Conservation (phyloP, 169 alveolate species). For the Babesia divergens region DNA sequence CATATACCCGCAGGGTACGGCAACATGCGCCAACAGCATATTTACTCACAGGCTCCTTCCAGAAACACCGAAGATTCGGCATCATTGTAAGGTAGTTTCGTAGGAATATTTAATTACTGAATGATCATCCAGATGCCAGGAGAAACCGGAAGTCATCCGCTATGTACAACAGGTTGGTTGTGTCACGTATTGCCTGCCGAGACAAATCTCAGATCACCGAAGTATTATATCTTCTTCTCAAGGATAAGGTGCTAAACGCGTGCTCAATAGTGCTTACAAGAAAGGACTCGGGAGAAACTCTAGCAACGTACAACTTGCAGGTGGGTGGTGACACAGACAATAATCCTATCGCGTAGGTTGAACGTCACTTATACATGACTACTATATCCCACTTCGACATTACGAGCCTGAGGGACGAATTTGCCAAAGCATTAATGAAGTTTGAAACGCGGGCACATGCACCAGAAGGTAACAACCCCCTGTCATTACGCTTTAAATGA, state of each 20-base stretch:
- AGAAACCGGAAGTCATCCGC: not conserved
- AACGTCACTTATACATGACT: not conserved
- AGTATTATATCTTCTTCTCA: not conserved
- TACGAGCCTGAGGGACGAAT: not conserved
- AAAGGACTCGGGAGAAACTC: not conserved
- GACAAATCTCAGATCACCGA: not conserved
- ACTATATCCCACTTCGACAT: not conserved
- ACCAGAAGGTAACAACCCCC: not conserved
- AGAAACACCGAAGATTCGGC: not conserved
- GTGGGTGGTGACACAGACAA: not conserved
- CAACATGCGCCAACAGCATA: no score
- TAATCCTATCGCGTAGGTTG: not conserved
- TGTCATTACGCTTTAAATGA: not conserved
- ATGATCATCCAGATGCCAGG: not conserved
- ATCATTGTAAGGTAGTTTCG: not conserved
- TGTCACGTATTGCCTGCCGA: not conserved
- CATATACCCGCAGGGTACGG: slow-evolving; percentile 12
- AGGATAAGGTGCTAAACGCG: not conserved
- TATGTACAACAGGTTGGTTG: slow-evolving; percentile 13
- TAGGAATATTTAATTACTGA: not conserved
- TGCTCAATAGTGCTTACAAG: not conserved
- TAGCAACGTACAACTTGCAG: slow-evolving; percentile 14
- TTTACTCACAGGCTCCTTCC: not conserved
- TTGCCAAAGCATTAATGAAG: slow-evolving; percentile 1
- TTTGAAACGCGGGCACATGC: not conserved